Evolutionary conservation across 176 grass and related monocot species (phyloP).

Genomic region (Stipa capillata): DNA sequence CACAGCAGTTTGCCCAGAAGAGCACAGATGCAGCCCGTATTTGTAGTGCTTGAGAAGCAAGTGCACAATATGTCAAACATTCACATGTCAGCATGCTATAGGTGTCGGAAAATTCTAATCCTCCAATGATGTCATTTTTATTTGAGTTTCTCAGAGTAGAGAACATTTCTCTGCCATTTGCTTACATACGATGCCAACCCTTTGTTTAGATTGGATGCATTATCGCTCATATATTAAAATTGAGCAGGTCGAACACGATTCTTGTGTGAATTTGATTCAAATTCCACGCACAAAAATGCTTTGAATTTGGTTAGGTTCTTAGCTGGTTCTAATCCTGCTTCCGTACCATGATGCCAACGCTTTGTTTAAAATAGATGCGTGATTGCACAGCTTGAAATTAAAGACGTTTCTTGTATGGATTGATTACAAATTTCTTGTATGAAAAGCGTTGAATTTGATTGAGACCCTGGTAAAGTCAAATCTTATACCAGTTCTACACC

Average conservation of each 20-base stretch:
- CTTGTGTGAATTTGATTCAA: neutral
- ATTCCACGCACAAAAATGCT: neutral
- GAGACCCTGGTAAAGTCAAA: neutral
- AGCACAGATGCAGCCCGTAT: neutral
- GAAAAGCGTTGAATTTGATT: neutral
- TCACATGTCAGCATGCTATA: neutral
- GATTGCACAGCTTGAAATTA: neutral
- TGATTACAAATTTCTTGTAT: neutral
- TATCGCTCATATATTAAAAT: neutral
- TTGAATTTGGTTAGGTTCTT: neutral
- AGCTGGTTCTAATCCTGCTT: neutral
- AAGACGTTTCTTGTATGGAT: neutral
- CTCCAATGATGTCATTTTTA: no score
- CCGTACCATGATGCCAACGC: neutral
- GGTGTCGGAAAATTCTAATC: no score
- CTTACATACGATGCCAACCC: neutral
- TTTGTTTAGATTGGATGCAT: neutral
- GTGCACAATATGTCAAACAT: neutral
- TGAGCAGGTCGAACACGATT: neutral
- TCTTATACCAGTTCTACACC: neutral
- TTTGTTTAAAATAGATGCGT: neutral
- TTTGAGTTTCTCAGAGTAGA: no score
- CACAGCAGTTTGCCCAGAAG: neutral
- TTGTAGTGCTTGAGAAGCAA: neutral
- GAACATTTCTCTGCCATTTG: no score